These are phyloP conservation scores for Diaporthe citrichinensis DNA, from an alignment of 2,329 filamentous ascomycete species.

Conservation along the genomic window DNA sequence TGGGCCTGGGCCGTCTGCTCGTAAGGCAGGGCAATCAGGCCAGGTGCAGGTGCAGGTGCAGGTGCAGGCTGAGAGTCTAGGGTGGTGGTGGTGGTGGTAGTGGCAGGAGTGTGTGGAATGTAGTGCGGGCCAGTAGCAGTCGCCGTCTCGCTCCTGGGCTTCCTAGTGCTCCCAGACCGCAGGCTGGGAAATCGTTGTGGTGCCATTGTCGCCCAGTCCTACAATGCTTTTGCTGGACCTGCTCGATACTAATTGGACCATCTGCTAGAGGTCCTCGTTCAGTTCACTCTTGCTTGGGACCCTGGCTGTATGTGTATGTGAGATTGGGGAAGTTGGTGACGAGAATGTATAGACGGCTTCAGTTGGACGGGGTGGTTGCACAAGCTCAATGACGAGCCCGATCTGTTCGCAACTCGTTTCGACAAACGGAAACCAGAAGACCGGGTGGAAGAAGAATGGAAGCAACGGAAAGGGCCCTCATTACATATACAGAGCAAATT, in stretches of 20 bases:
- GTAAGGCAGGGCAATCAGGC: constrained; percentile 70
- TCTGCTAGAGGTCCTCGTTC: not conserved
- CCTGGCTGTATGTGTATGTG: not conserved
- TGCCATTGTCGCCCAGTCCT: constrained; percentile 49
- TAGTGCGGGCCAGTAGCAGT: constrained; percentile 14
- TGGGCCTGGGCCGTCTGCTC: constrained; percentile 72
- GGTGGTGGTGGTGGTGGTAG: not conserved
- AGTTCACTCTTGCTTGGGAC: not conserved
- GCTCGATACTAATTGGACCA: not conserved
- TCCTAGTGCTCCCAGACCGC: constrained; percentile 47
- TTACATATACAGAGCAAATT: constrained; percentile 27
- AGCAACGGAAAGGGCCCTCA: constrained; percentile 20
- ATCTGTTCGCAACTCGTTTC: not conserved
- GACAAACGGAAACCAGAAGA: not conserved
- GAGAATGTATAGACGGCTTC: too few relatives aligned
- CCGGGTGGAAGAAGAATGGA: not conserved
- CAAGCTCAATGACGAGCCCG: not conserved
- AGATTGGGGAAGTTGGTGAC: not conserved
- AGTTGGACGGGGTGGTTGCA: not conserved
- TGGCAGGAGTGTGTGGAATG: constrained; percentile 22
- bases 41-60: constrained; percentile 51
- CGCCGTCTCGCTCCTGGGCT: constrained; percentile 28
- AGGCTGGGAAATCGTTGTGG: constrained; percentile 59
- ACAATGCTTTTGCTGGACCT: not conserved
- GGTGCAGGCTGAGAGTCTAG: not conserved